These are phyloP conservation scores for Annulohypoxylon moriforme DNA, from an alignment of 495 filamentous ascomycete species.

Conservation along the genomic window DNA sequence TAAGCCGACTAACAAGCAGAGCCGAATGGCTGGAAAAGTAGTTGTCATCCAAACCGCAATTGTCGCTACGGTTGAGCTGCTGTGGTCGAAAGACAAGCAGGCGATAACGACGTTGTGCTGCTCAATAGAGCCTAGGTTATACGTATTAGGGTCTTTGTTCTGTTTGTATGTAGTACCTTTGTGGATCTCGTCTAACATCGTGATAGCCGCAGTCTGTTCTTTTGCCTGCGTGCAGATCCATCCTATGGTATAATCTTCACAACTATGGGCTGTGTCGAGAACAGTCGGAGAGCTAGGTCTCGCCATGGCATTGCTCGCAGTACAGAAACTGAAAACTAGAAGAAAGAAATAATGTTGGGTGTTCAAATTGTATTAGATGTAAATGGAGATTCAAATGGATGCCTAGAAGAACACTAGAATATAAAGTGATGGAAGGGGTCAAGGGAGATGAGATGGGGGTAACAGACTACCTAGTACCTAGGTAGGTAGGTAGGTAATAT, in stretches of 20 bases:
- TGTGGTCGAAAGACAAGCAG: constrained; percentile 52
- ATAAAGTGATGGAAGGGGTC: no score
- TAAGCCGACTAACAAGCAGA: constrained; percentile 63
- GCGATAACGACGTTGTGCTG: constrained; percentile 59
- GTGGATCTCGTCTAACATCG: constrained; percentile 16
- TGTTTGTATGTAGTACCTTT: constrained; percentile 57
- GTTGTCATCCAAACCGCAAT: constrained; percentile 50
- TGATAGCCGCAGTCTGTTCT: constrained; percentile 58
- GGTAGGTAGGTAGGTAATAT: no score
- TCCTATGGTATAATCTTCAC: constrained; percentile 62
- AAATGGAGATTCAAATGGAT: no score
- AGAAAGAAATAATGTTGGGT: not conserved
- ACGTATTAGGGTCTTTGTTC: constrained; percentile 53
- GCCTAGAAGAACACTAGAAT: no score
- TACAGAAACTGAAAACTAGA: not conserved
- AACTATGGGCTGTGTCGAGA: no score
- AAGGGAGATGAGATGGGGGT: no score
- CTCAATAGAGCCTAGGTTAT: constrained; percentile 56
- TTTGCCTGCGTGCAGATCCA: constrained; percentile 62
- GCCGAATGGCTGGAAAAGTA: constrained; percentile 56
- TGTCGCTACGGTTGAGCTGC: constrained; percentile 47
- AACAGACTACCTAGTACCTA: no score
- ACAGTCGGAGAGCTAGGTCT: not conserved
- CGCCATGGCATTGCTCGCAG: not conserved
- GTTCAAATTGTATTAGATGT: not conserved